A percentile compares a stretch with the other conserved stretches of the same genome.
These are phyloP conservation scores for Ustilago nuda DNA, from an alignment of 1,284 basidiomycete species.

Conservation along the genomic window DNA sequence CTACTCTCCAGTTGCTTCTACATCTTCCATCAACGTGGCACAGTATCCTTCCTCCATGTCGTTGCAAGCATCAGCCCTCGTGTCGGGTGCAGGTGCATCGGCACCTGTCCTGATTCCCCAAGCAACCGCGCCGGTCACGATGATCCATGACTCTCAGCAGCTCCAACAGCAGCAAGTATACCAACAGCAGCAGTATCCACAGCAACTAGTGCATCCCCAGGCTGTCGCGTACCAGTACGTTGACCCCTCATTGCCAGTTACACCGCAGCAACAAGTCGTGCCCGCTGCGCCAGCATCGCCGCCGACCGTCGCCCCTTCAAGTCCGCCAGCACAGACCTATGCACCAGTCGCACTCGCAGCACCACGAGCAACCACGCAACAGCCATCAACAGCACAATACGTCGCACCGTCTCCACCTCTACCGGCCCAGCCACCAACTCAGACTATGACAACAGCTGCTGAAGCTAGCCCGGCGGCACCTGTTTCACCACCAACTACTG, in stretches of 20 bases:
- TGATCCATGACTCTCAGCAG: constrained; percentile 16
- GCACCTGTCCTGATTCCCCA: constrained; percentile 18
- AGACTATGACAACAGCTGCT: neutral
- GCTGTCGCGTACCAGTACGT: neutral
- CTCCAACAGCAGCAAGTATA: constrained; percentile 14
- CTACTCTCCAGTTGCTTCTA: constrained; percentile 40
- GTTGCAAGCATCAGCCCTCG: constrained; percentile 21
- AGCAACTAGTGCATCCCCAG: constrained; percentile 6
- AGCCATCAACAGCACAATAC: neutral
- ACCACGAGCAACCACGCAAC: constrained; percentile 6
- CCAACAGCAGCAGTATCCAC: constrained; percentile 6
- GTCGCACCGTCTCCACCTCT: neutral
- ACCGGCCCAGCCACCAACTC: neutral
- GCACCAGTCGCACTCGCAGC: constrained; percentile 33
- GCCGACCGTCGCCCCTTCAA: neutral
- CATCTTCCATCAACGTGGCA: constrained; percentile 33
- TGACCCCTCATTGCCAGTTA: neutral
- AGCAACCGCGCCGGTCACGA: constrained; percentile 12
- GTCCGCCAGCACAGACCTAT: constrained; percentile 21
- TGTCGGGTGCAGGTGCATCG: constrained; percentile 16
- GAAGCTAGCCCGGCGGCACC: neutral
- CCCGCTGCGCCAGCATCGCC: constrained; percentile 5
- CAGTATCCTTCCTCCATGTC: constrained; percentile 31
- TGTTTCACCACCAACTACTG: constrained; percentile 23
- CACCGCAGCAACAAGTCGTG: constrained; percentile 13